phyloP scores from a whole-genome alignment of 352 stramenopile genomes.

The Globisporangium solare region DNA sequence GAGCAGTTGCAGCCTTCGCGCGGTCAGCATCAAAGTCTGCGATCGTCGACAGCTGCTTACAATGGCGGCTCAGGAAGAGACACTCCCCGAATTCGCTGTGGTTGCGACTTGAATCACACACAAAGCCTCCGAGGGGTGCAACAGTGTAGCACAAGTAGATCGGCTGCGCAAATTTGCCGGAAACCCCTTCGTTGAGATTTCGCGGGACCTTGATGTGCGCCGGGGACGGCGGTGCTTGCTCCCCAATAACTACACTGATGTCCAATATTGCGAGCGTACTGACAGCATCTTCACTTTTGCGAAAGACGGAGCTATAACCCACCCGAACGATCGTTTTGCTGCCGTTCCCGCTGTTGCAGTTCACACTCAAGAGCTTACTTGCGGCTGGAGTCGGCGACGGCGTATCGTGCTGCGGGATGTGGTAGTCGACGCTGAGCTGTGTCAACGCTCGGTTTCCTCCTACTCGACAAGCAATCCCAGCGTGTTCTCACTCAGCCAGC shows the following conservation, averaged over 20 bases:
- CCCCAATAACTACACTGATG: slow-evolving; percentile 35
- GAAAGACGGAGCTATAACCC: slow-evolving; percentile 21
- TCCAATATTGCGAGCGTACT: slow-evolving; percentile 59
- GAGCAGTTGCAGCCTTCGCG: slow-evolving; percentile 15
- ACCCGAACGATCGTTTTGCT: slow-evolving; percentile 25
- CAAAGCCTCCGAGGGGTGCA: slow-evolving; percentile 48
- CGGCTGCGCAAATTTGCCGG: slow-evolving; percentile 16
- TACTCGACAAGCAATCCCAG: neutral
- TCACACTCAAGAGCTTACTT: slow-evolving; percentile 8
- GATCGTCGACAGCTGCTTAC: slow-evolving; percentile 4
- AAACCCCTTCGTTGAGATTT: slow-evolving; percentile 48
- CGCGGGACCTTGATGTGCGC: slow-evolving; percentile 46
- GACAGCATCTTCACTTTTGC: slow-evolving; percentile 20
- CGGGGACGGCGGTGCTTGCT: slow-evolving; percentile 13
- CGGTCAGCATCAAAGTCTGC: slow-evolving; percentile 23
- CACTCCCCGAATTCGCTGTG: slow-evolving; percentile 69
- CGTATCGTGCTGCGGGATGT: neutral
- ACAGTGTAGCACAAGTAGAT: slow-evolving; percentile 60
- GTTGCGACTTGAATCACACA: slow-evolving; percentile 31
- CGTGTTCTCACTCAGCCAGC: too few species aligned
- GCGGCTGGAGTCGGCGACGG: slow-evolving; percentile 5
- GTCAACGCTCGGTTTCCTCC: slow-evolving; percentile 26
- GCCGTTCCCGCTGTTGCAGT: slow-evolving; percentile 29
- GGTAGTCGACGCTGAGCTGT: slow-evolving; percentile 22
- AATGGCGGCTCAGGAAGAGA: slow-evolving; percentile 52